Percentiles rank a stretch among this genome's conserved stretches.
Evolutionary conservation across 441 rosid genomes (phyloP).

Genomic region (Euphorbia corollata): DNA sequence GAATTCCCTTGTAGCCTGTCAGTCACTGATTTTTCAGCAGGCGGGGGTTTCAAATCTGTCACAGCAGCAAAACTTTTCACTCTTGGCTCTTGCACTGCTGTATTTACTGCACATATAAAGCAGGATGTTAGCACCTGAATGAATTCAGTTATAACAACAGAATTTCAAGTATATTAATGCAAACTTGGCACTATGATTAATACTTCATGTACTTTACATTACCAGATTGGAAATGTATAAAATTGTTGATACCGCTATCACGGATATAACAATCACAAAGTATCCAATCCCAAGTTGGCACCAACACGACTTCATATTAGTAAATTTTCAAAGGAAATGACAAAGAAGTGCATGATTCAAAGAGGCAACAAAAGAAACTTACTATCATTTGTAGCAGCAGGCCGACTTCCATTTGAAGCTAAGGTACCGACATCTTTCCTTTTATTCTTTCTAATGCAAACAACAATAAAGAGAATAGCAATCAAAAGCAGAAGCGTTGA

Average conservation of each 20-base stretch:
- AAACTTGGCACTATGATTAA: conserved; percentile 1
- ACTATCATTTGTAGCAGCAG: conserved; percentile 41
- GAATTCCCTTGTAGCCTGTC: conserved; percentile 58
- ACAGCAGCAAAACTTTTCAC: conserved; percentile 56
- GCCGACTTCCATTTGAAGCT: conserved; percentile 48
- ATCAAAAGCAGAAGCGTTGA: conserved; percentile 44
- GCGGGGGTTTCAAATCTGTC: conserved; percentile 62
- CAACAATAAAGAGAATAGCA: conserved; percentile 39
- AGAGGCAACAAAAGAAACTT: conserved; percentile 21
- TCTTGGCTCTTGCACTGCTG: conserved; percentile 59
- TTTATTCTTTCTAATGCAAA: conserved; percentile 47
- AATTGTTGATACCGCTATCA: neutral
- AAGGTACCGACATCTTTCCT: conserved; percentile 37
- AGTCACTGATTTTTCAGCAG: conserved; percentile 52
- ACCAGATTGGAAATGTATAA: neutral
- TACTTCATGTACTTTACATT: neutral
- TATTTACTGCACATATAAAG: conserved; percentile 29
- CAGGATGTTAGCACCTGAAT: conserved; percentile 6
- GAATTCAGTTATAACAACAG: conserved; percentile 1
- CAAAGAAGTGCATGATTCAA: neutral
- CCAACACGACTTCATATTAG: neutral
- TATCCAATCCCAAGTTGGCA: neutral
- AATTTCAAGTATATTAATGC: neutral
- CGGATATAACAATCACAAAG: neutral
- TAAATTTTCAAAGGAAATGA: neutral